These are phyloP conservation scores for Colletotrichum abscissum DNA, from an alignment of 2,329 filamentous ascomycete genomes.

Conservation along the genomic window DNA sequence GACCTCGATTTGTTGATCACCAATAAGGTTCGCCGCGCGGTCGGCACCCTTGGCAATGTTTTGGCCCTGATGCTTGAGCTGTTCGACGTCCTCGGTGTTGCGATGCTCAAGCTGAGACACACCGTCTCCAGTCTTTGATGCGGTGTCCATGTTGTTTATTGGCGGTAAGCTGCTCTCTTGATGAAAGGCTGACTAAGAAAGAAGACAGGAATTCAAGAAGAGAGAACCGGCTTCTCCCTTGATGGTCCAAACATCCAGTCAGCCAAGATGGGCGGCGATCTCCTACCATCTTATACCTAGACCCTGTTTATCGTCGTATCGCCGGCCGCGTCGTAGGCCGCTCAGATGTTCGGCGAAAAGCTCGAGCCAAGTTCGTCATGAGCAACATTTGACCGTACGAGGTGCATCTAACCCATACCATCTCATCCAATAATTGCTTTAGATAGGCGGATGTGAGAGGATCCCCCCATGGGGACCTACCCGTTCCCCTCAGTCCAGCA, in stretches of 20 bases:
- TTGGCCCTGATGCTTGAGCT: slow-evolving; percentile 22
- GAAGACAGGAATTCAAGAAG: neutral
- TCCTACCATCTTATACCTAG: slow-evolving; percentile 19
- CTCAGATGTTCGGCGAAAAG: neutral
- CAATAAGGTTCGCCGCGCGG: slow-evolving; percentile 32
- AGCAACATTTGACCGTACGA: neutral
- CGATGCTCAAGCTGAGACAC: slow-evolving; percentile 26
- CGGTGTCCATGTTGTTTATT: slow-evolving; percentile 12
- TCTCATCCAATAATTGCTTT: slow-evolving; percentile 2
- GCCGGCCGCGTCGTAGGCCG: neutral
- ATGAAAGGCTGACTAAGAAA: neutral
- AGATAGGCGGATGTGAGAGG: neutral
- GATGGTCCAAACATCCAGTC: neutral
- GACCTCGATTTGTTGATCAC: slow-evolving; percentile 37
- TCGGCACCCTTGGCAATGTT: slow-evolving; percentile 21
- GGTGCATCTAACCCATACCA: neutral
- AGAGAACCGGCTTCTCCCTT: neutral
- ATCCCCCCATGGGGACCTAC: neutral
- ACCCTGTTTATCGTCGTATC: neutral
- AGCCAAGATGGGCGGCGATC: neutral
- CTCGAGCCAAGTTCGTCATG: slow-evolving; percentile 16
- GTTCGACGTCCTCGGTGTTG: slow-evolving; percentile 24
- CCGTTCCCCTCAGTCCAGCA: neutral
- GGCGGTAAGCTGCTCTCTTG: neutral
- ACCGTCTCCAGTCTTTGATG: slow-evolving; percentile 9